These are phyloP conservation scores for Candida piceae DNA, from an alignment of 805 yeast species.

Conservation along the genomic window DNA sequence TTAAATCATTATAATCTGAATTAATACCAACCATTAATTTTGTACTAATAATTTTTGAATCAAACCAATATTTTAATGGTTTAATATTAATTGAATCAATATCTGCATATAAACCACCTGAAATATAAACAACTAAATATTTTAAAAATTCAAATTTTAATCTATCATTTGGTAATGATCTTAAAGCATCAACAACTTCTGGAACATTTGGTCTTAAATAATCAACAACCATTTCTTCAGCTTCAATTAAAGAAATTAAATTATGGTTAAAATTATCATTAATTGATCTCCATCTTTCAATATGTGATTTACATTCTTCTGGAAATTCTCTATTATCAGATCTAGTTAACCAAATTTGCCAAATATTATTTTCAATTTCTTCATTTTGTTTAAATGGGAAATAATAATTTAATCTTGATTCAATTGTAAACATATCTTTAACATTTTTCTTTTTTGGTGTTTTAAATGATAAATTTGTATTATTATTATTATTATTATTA, in stretches of 20 bases:
- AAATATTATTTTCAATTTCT: conserved; percentile 27
- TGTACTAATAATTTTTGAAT: conserved; percentile 18
- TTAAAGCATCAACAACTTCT: conserved; percentile 46
- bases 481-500: conserved; percentile 3
- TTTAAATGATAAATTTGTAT: conserved; percentile 9
- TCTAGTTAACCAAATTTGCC: conserved; percentile 27
- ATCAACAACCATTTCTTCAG: conserved; percentile 24
- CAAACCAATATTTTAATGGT: conserved; percentile 30
- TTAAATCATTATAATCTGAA: conserved; percentile 27
- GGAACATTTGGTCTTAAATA: conserved; percentile 35
- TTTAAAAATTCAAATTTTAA: conserved; percentile 48
- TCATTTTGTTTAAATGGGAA: conserved; percentile 26
- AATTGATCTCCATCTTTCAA: conserved; percentile 30
- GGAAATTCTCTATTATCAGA: conserved; percentile 29
- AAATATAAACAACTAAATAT: conserved; percentile 42
- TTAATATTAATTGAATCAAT: conserved; percentile 48
- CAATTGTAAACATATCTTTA: conserved; percentile 26
- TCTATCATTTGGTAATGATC: conserved; percentile 45
- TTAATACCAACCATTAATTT: conserved; percentile 27
- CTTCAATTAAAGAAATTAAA: conserved; percentile 26
- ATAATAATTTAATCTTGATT: conserved; percentile 23
- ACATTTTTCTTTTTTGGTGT: conserved; percentile 23
- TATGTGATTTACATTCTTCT: conserved; percentile 24
- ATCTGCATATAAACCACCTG: conserved; percentile 54
- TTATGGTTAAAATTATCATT: conserved; percentile 29